A percentile compares a stretch with the other conserved stretches of the same genome.
Conservation (phyloP, 2,329 filamentous ascomycete species). For the Dactylonectria estremocensis region DNA sequence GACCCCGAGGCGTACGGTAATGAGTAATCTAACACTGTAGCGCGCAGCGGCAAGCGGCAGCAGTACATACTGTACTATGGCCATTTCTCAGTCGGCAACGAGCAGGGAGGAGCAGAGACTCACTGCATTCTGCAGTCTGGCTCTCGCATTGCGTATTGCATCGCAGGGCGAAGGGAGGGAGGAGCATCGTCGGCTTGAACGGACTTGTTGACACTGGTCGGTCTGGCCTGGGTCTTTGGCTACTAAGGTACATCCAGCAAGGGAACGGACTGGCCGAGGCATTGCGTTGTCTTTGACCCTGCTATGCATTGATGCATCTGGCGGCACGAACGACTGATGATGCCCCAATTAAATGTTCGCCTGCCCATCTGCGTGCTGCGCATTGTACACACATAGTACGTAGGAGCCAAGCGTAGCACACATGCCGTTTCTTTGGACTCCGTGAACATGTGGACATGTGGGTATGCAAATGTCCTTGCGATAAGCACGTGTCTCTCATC, state of each 20-base stretch:
- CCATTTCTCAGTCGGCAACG: background rate
- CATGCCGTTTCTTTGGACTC: constrained; percentile 2
- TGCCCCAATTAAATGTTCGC: background rate
- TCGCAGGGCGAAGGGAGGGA: constrained; percentile 4
- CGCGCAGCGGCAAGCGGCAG: constrained; percentile 30
- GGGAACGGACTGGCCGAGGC: constrained; percentile 23
- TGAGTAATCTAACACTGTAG: constrained; percentile 27
- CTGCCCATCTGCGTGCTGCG: background rate
- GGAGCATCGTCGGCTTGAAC: constrained; percentile 2
- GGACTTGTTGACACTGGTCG: background rate
- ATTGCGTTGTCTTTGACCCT: constrained; percentile 24
- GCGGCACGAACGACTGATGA: background rate
- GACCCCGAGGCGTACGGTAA: constrained; percentile 31
- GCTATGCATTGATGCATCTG: constrained; percentile 15
- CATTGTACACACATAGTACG: background rate
- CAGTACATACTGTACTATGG: background rate
- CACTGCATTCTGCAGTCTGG: background rate
- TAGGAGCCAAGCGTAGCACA: background rate
- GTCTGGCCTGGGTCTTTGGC: constrained; percentile 7
- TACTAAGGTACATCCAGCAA: background rate
- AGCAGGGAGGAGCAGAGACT: background rate
- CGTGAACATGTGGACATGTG: background rate
- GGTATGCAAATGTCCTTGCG: constrained; percentile 5
- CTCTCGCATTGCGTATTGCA: constrained; percentile 8
- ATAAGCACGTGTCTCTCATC: constrained; percentile 28